A percentile compares a stretch with the other conserved stretches of the same genome.
Conservation (phyloP, 371 early-diverging fungal species). For the Furculomyces boomerangus region DNA sequence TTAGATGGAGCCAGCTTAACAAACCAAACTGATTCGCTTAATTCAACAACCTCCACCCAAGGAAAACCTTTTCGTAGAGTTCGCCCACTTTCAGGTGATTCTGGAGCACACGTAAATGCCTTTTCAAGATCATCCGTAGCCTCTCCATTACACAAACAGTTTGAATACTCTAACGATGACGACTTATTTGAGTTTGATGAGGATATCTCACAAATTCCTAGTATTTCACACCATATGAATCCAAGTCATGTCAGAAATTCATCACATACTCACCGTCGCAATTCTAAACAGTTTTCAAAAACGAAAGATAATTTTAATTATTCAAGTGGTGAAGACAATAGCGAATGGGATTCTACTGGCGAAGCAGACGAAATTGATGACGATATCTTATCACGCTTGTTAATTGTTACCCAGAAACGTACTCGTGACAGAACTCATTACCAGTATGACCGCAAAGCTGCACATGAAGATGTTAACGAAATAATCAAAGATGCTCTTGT, state of each 20-base stretch:
- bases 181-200: constrained; percentile 63
- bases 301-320: constrained; percentile 4
- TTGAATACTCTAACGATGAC: constrained; percentile 33
- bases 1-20: not conserved
- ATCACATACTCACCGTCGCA: not conserved
- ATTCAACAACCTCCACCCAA: not conserved
- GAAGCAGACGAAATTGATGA: constrained; percentile 54
- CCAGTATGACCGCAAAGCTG: constrained; percentile 58
- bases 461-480: constrained; percentile 72
- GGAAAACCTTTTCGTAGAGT: too few species aligned
- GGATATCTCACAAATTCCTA: constrained; percentile 27
- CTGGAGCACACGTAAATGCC: too few species aligned
- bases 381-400: constrained; percentile 63
- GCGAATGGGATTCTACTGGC: constrained; percentile 21
- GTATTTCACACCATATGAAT: not conserved
- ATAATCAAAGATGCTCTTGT: constrained; percentile 90
- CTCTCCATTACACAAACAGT: not conserved
- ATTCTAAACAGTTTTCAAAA: not conserved
- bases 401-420: constrained; percentile 78
- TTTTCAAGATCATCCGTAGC: too few species aligned
- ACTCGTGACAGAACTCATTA: constrained; percentile 50
- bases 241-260: not conserved
- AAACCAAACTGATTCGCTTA: not conserved
- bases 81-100: too few species aligned
- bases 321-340: constrained; percentile 15